phyloP scores from a whole-genome alignment of 202 grass and related monocot genomes.

The Zizania palustris region DNA sequence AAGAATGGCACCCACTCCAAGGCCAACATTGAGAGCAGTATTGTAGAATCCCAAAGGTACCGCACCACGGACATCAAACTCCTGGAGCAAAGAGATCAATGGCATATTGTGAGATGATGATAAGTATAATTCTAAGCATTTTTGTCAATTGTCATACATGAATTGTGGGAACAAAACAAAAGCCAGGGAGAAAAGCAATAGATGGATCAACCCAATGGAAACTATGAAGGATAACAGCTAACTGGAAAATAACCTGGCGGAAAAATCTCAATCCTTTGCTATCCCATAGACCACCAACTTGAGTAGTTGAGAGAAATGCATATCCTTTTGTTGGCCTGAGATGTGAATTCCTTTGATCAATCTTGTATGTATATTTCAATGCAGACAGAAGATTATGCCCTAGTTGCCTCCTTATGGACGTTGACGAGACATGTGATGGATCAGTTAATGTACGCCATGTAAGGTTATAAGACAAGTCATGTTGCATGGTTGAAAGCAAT shows the following conservation, averaged over 20 bases:
- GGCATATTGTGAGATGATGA: slow-evolving; percentile 19
- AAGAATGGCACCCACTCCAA: slow-evolving; percentile 70
- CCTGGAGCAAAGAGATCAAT: slow-evolving; percentile 52
- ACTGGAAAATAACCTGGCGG: slow-evolving; percentile 64
- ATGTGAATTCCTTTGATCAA: slow-evolving; percentile 79
- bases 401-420: slow-evolving; percentile 79
- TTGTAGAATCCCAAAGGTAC: slow-evolving; percentile 89
- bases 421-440: slow-evolving; percentile 70
- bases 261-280: slow-evolving; percentile 70
- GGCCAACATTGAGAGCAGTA: slow-evolving; percentile 75
- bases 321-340: slow-evolving; percentile 87
- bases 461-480: slow-evolving; percentile 85
- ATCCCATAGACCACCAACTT: slow-evolving; percentile 90
- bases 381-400: slow-evolving; percentile 91
- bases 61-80: slow-evolving; percentile 83
- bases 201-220: background rate
- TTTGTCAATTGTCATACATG: background rate
- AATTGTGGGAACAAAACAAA: slow-evolving; percentile 6
- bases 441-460: slow-evolving; percentile 86
- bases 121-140: background rate
- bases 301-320: slow-evolving; percentile 76
- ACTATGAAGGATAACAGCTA: background rate
- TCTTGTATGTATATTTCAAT: slow-evolving; percentile 87
- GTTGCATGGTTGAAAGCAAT: slow-evolving; percentile 74
- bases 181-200: background rate